These are phyloP conservation scores for Exophiala oligosperma DNA, from an alignment of 2,329 filamentous ascomycete species.

Conservation along the genomic window DNA sequence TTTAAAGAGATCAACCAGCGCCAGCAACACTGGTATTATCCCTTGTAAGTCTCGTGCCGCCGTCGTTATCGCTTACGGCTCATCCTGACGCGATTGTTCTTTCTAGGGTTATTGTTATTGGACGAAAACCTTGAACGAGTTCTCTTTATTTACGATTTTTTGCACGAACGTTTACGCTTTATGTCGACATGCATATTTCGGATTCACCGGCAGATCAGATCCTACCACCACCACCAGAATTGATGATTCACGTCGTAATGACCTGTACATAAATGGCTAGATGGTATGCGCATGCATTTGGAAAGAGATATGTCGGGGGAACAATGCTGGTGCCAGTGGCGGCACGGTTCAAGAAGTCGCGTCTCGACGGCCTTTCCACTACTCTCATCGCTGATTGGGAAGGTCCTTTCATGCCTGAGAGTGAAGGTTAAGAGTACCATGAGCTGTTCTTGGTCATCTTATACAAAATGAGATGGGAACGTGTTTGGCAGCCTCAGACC, in stretches of 20 bases:
- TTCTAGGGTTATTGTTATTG: slow-evolving; percentile 21
- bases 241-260: neutral
- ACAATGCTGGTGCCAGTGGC: too few species aligned
- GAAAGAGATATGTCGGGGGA: too few species aligned
- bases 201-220: neutral
- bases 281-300: too few species aligned
- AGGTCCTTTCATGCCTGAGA: too few species aligned
- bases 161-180: neutral
- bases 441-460: too few species aligned
- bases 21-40: slow-evolving; percentile 18
- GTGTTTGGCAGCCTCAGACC: too few species aligned
- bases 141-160: neutral
- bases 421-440: too few species aligned
- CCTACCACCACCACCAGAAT: neutral
- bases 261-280: too few species aligned
- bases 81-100: slow-evolving; percentile 7
- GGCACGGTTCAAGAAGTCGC: too few species aligned
- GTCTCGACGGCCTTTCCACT: too few species aligned
- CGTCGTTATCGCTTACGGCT: neutral
- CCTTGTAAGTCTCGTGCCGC: slow-evolving; percentile 7
- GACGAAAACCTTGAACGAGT: slow-evolving; percentile 22
- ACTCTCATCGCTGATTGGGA: too few species aligned
- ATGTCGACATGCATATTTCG: neutral
- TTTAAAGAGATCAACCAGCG: slow-evolving; percentile 26
- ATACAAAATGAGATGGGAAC: too few species aligned